Percentiles rank a stretch among this genome's conserved stretches.
Evolutionary conservation across 805 yeast species (phyloP).

Genomic region (Priceomyces haplophilus): DNA sequence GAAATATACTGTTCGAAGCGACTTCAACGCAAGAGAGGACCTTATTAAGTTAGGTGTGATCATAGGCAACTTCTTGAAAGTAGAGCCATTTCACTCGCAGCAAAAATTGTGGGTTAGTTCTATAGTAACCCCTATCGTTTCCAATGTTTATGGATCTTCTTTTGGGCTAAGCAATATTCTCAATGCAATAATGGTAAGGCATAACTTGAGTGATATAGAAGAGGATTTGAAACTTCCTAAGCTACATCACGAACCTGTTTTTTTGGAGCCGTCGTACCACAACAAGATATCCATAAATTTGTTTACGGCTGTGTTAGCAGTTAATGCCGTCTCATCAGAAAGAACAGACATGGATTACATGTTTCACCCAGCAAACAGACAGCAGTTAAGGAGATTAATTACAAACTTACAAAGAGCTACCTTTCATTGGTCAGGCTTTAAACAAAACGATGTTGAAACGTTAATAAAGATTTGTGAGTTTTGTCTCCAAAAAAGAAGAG

Average conservation of each 20-base stretch:
- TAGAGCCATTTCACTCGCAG: slow-evolving; percentile 56
- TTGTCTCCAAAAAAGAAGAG: slow-evolving; percentile 38
- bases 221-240: slow-evolving; percentile 56
- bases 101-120: slow-evolving; percentile 45
- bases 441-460: slow-evolving; percentile 53
- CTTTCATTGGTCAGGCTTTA: slow-evolving; percentile 74
- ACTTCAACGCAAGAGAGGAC: slow-evolving; percentile 53
- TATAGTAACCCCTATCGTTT: slow-evolving; percentile 49
- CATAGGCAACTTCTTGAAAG: slow-evolving; percentile 50
- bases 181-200: slow-evolving; percentile 53
- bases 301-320: slow-evolving; percentile 64
- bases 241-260: slow-evolving; percentile 55
- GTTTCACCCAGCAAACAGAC: slow-evolving; percentile 60
- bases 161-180: slow-evolving; percentile 41
- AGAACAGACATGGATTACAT: slow-evolving; percentile 64
- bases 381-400: slow-evolving; percentile 53
- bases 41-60: slow-evolving; percentile 51
- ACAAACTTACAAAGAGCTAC: slow-evolving; percentile 64
- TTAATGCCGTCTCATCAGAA: slow-evolving; percentile 72
- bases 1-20: slow-evolving; percentile 47
- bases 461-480: slow-evolving; percentile 47
- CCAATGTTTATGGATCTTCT: slow-evolving; percentile 37
- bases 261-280: slow-evolving; percentile 59
- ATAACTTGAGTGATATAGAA: slow-evolving; percentile 52
- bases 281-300: slow-evolving; percentile 61